Conservation (phyloP, 208 protist species). For the Acanthamoeba rhysodes region DNA sequence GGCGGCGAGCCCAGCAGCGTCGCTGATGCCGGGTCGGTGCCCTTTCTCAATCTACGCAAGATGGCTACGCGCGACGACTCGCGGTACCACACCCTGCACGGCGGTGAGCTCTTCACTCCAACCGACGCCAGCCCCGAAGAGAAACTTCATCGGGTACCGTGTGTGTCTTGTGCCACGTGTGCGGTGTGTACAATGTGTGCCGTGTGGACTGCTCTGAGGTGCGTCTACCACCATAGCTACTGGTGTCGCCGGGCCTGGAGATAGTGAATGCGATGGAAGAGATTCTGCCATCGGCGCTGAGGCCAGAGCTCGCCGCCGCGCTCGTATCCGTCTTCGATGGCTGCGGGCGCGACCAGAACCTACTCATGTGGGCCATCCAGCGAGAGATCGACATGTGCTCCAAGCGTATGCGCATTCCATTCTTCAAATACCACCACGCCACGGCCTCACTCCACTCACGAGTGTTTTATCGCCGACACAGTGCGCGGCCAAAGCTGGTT, state of each 20-base stretch:
- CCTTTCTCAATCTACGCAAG: slow-evolving; percentile 51
- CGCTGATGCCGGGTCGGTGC: not conserved
- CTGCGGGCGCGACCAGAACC: slow-evolving; percentile 23
- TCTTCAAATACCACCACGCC: not conserved
- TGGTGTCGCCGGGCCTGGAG: slow-evolving; percentile 53
- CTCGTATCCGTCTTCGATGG: slow-evolving; percentile 16
- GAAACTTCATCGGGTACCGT: slow-evolving; percentile 19
- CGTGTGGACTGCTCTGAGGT: not conserved
- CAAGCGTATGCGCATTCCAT: not conserved
- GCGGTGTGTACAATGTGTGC: not conserved
- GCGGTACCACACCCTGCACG: not conserved
- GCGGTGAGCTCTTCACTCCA: slow-evolving; percentile 19
- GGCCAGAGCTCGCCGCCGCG: slow-evolving; percentile 20
- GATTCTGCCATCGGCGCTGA: slow-evolving; percentile 26
- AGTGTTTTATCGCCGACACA: not conserved
- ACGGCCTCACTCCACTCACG: too few species aligned
- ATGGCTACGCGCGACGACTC: slow-evolving; percentile 9
- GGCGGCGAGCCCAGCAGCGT: not conserved
- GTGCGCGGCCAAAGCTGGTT: slow-evolving; percentile 8
- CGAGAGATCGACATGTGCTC: slow-evolving; percentile 56
- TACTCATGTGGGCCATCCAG: slow-evolving; percentile 61
- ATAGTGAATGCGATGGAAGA: slow-evolving; percentile 41
- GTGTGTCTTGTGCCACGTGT: not conserved
- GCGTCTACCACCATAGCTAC: not conserved
- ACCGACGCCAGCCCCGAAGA: slow-evolving; percentile 14